Evolutionary conservation across 2,329 filamentous ascomycete species (phyloP).

Genomic region (Niveomyces coronatus): DNA sequence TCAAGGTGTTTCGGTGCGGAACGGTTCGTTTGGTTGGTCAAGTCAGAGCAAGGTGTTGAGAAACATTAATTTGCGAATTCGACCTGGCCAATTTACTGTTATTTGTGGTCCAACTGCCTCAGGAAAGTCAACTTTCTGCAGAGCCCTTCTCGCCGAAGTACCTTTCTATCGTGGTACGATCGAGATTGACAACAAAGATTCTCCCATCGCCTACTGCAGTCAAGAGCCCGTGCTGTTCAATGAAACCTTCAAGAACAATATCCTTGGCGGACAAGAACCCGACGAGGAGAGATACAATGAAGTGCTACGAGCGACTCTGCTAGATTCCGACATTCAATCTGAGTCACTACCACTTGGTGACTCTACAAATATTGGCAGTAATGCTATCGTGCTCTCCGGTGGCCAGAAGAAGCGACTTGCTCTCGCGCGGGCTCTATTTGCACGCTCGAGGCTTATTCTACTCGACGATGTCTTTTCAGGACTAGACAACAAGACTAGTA

Average conservation of each 20-base stretch:
- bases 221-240: constrained; percentile 25
- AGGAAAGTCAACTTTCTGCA: constrained; percentile 28
- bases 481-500: constrained; percentile 23
- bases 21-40: constrained; percentile 17
- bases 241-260: constrained; percentile 26
- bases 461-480: constrained; percentile 28
- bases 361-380: constrained; percentile 27
- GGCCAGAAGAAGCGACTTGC: constrained; percentile 23
- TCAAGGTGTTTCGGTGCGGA: background rate
- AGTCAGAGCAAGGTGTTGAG: constrained; percentile 12
- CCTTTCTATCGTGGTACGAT: constrained; percentile 12
- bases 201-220: constrained; percentile 21
- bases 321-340: constrained; percentile 20
- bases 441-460: constrained; percentile 19
- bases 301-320: constrained; percentile 24
- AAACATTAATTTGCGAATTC: constrained; percentile 13
- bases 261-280: constrained; percentile 24
- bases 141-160: constrained; percentile 24
- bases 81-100: constrained; percentile 18
- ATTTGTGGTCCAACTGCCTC: constrained; percentile 27
- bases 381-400: constrained; percentile 31
- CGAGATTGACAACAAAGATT: constrained; percentile 9
- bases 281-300: constrained; percentile 23
- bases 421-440: constrained; percentile 23
- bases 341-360: constrained; percentile 23